These are phyloP conservation scores for Aspergillus aculeatus DNA, from an alignment of 2,329 filamentous ascomycete species.

Conservation along the genomic window DNA sequence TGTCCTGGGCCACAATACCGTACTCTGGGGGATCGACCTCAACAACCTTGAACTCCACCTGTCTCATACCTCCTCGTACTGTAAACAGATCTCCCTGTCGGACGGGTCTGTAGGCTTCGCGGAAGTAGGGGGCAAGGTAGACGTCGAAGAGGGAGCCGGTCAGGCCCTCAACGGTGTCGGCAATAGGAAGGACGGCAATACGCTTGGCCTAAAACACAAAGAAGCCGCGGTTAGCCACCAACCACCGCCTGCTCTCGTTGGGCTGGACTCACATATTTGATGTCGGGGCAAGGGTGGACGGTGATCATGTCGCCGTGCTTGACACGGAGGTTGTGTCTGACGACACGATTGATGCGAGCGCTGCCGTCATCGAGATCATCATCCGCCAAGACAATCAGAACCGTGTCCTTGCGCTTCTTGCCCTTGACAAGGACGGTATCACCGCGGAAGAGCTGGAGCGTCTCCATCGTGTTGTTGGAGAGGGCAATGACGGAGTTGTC, in stretches of 20 bases:
- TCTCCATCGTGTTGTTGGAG: conserved; percentile 98
- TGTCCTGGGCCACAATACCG: conserved; percentile 97
- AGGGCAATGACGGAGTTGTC: conserved; percentile 99
- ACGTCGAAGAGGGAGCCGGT: conserved; percentile 98
- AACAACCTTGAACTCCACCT: conserved; percentile 99
- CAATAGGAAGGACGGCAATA: conserved; percentile 95
- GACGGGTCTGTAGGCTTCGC: conserved; percentile 95
- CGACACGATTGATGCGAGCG: conserved; percentile 95
- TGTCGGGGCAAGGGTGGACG: conserved; percentile 95
- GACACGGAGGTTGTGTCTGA: conserved; percentile 95
- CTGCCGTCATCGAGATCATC: conserved; percentile 97
- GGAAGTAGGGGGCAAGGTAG: conserved; percentile 99
- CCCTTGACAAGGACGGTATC: conserved; percentile 97
- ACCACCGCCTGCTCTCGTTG: background rate
- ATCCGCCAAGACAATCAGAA: conserved; percentile 94
- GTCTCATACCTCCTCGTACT: conserved; percentile 94
- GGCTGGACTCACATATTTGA: conserved; percentile 88
- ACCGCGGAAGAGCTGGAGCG: conserved; percentile 95
- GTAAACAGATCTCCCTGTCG: conserved; percentile 98
- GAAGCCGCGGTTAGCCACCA: conserved; percentile 22
- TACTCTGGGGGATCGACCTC: conserved; percentile 98
- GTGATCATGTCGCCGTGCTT: conserved; percentile 98
- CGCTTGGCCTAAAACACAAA: conserved; percentile 74
- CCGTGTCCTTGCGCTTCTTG: conserved; percentile 99
- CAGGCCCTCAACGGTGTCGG: conserved; percentile 95